A percentile compares a stretch with the other conserved stretches of the same genome.
Conservation (phyloP, 2,329 filamentous ascomycete species). For the Paecilomyces sp. region DNA sequence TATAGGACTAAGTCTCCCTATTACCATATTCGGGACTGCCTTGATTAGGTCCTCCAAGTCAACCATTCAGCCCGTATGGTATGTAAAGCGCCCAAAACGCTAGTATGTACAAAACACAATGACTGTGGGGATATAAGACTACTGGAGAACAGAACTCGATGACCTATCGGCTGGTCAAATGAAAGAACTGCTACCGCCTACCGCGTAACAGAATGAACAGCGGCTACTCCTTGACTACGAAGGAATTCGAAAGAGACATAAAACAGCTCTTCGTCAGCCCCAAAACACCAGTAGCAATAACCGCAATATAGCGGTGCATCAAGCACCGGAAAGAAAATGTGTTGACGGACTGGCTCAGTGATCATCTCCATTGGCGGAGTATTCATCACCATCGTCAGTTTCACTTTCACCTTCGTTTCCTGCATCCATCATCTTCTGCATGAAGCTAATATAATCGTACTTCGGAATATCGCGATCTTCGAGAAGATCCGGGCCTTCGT, state of each 20-base stretch:
- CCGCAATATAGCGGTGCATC: constrained; percentile 1
- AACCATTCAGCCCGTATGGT: background rate
- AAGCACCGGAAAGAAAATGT: constrained; percentile 13
- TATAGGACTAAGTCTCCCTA: background rate
- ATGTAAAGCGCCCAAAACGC: background rate
- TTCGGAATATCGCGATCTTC: constrained; percentile 79
- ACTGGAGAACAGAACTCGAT: background rate
- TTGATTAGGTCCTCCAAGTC: background rate
- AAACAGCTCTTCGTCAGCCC: background rate
- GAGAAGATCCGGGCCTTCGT: constrained; percentile 77
- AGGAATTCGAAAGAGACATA: background rate
- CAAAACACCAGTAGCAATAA: background rate
- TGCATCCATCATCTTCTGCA: constrained; percentile 70
- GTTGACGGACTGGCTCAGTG: constrained; percentile 11
- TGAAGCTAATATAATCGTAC: constrained; percentile 95
- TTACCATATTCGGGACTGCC: background rate
- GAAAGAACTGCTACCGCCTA: background rate
- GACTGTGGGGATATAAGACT: background rate
- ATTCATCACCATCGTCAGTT: constrained; percentile 5
- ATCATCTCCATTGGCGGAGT: constrained; percentile 10
- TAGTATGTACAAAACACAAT: background rate
- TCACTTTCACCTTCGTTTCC: constrained; percentile 20
- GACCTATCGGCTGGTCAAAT: background rate
- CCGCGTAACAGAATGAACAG: background rate
- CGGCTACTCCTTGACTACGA: background rate